Conservation (phyloP, 2,329 filamentous ascomycete species). For the Tolypocladium nubicola region DNA sequence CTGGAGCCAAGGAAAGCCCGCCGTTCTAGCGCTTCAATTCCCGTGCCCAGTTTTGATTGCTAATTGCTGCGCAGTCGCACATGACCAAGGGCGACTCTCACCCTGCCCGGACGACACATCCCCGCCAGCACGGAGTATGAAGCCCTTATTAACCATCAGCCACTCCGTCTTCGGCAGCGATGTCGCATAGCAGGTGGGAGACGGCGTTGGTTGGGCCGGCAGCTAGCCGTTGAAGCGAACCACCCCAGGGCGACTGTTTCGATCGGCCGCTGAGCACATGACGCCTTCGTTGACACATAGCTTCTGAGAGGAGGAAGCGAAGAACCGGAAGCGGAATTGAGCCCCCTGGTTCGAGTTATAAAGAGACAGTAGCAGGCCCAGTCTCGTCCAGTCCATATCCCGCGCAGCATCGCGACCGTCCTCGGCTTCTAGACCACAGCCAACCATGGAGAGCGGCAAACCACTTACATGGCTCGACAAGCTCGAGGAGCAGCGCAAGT, state of each 20-base stretch:
- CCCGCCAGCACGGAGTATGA: background rate
- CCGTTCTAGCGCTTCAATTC: too few relatives aligned
- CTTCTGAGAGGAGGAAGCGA: background rate
- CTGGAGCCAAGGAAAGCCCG: too few relatives aligned
- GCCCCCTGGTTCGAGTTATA: background rate
- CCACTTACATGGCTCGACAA: constrained; percentile 29
- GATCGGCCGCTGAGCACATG: background rate
- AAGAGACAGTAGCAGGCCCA: background rate
- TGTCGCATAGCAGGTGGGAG: background rate
- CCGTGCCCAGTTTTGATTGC: too few relatives aligned
- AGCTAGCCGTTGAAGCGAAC: background rate
- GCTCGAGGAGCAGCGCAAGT: constrained; percentile 29
- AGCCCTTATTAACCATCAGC: background rate
- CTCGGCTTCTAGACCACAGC: background rate
- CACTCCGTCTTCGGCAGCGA: background rate
- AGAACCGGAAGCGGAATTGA: background rate
- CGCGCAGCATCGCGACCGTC: background rate
- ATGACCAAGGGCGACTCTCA: background rate
- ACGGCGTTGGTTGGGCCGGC: background rate
- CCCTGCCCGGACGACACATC: background rate
- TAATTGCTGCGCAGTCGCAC: background rate
- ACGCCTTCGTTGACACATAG: background rate
- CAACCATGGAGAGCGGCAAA: constrained; percentile 18
- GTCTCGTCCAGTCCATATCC: background rate
- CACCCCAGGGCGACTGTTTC: background rate